Conservation (phyloP, 805 yeast genomes). For the Suhomyces faveliae region DNA sequence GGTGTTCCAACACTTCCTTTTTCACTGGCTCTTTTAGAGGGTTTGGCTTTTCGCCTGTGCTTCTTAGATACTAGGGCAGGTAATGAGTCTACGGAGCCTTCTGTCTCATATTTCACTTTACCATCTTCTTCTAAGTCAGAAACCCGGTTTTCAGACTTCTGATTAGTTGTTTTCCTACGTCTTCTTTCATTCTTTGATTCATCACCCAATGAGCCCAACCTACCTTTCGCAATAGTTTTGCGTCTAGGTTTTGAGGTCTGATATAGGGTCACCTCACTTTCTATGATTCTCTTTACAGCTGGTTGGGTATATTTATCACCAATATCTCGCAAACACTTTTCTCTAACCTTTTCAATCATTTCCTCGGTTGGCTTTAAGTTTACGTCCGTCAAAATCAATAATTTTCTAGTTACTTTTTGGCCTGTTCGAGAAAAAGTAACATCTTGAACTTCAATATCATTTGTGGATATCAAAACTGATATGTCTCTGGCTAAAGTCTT, state of each 20-base stretch:
- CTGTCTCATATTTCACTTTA: background rate
- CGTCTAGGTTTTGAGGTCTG: slow-evolving; percentile 6
- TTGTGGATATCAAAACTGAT: slow-evolving; percentile 21
- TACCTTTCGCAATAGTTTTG: slow-evolving; percentile 11
- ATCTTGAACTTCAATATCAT: slow-evolving; percentile 22
- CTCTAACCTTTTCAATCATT: slow-evolving; percentile 25
- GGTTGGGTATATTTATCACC: slow-evolving; percentile 17
- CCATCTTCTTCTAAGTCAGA: slow-evolving; percentile 1
- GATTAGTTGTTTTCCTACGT: background rate
- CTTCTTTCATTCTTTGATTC: slow-evolving; percentile 6
- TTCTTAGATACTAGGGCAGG: slow-evolving; percentile 14
- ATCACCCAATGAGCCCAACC: slow-evolving; percentile 24
- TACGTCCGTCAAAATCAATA: slow-evolving; percentile 32
- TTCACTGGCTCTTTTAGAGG: slow-evolving; percentile 7
- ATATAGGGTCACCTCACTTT: slow-evolving; percentile 27
- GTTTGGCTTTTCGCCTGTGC: slow-evolving; percentile 16
- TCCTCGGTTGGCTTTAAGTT: slow-evolving; percentile 26
- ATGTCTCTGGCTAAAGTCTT: slow-evolving; percentile 43
- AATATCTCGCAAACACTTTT: slow-evolving; percentile 25
- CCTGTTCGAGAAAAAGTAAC: slow-evolving; percentile 27
- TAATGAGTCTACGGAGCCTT: slow-evolving; percentile 3
- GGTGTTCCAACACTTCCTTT: slow-evolving; percentile 4
- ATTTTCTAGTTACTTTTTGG: slow-evolving; percentile 26
- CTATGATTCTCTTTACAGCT: slow-evolving; percentile 22
- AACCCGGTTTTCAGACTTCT: background rate